A percentile compares a stretch with the other conserved stretches of the same genome.
Evolutionary conservation across 148 eudicot species (phyloP).

Genomic region (Vaccinium corymbosum): DNA sequence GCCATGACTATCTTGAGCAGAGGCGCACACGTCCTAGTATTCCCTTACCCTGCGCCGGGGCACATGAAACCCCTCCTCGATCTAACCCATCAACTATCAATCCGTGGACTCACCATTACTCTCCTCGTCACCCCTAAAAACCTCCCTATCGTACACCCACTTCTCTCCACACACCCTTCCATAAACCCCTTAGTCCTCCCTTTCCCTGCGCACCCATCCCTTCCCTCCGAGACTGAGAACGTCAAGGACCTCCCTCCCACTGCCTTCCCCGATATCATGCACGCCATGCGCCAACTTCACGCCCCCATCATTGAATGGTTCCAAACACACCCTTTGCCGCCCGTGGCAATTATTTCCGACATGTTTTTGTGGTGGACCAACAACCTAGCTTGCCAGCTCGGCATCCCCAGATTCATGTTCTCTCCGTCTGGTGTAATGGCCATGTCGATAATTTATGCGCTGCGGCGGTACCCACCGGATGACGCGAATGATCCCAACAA

Average conservation of each 20-base stretch:
- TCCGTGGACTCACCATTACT: conserved; percentile 43
- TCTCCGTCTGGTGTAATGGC: conserved; percentile 33
- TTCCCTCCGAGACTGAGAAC: conserved; percentile 14
- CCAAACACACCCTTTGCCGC: conserved; percentile 41
- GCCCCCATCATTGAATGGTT: conserved; percentile 50
- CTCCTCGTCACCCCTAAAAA: conserved; percentile 60
- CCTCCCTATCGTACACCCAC: conserved; percentile 46
- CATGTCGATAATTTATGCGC: conserved; percentile 18
- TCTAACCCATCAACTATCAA: conserved; percentile 45
- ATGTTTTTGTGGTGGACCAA: conserved; percentile 67
- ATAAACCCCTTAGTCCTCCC: conserved; percentile 41
- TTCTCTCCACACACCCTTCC: conserved; percentile 45
- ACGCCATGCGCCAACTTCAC: conserved; percentile 25
- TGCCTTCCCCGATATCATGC: conserved; percentile 12
- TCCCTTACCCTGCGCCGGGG: conserved; percentile 79
- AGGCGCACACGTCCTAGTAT: conserved; percentile 40
- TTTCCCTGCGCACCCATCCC: conserved; percentile 34
- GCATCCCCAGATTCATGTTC: conserved; percentile 48
- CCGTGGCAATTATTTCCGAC: conserved; percentile 56
- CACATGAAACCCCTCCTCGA: conserved; percentile 66
- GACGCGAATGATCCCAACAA: neutral
- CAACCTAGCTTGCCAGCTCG: conserved; percentile 31
- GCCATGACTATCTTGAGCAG: conserved; percentile 7
- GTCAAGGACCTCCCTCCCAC: conserved; percentile 14
- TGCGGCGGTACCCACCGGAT: conserved; percentile 17